Percentiles rank a stretch among this genome's conserved stretches.
Evolutionary conservation across 2,329 filamentous ascomycete genomes (phyloP).

Genomic region (Xylariaceae sp.): DNA sequence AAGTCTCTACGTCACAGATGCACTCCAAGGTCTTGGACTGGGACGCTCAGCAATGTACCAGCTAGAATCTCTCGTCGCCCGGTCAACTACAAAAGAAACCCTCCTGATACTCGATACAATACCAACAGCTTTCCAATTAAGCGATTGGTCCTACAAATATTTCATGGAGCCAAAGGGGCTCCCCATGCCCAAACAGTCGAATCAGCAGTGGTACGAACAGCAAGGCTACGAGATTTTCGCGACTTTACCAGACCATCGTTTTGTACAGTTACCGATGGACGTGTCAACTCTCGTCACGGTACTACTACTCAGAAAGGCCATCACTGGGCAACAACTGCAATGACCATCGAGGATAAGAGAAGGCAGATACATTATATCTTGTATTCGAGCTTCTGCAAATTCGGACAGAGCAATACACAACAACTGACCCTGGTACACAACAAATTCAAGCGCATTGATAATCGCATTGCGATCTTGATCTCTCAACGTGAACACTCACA

Average conservation of each 20-base stretch:
- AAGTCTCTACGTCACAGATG: conserved; percentile 4
- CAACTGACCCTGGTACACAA: no score
- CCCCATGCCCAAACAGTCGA: conserved; percentile 3
- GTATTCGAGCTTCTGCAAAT: no score
- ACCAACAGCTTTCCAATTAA: neutral
- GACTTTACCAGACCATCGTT: neutral
- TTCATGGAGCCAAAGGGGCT: neutral
- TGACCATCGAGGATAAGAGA: no score
- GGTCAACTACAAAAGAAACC: neutral
- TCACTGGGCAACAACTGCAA: no score
- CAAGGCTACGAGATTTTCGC: conserved; percentile 7
- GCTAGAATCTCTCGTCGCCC: neutral
- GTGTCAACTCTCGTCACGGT: no score
- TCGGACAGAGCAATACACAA: no score
- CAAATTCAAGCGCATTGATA: no score
- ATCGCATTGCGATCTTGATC: no score
- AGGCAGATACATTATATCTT: no score
- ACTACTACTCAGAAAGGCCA: no score
- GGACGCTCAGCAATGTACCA: conserved; percentile 8
- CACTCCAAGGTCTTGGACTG: neutral
- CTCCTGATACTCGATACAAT: conserved; percentile 5
- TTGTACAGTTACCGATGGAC: neutral
- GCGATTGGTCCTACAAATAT: neutral
- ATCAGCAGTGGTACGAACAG: conserved; percentile 6
- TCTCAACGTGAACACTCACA: no score